A percentile compares a stretch with the other conserved stretches of the same genome.
These are phyloP conservation scores for Harringtonia aguacate DNA, from an alignment of 2,329 filamentous ascomycete genomes.

Conservation along the genomic window DNA sequence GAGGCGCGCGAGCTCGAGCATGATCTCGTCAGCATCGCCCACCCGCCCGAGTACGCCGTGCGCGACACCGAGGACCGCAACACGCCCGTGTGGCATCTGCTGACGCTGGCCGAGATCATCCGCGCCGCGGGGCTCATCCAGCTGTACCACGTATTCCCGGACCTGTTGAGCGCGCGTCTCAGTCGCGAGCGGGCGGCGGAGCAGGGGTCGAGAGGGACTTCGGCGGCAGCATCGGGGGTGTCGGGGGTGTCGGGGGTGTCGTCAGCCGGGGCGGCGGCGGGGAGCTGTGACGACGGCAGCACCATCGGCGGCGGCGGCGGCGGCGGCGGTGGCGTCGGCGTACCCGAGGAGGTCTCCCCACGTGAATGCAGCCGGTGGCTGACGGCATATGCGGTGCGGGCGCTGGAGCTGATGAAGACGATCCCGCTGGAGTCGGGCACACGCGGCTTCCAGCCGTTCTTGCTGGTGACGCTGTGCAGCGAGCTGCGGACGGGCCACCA, in stretches of 20 bases:
- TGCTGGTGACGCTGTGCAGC: conserved; percentile 37
- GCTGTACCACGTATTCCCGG: conserved; percentile 42
- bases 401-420: conserved; percentile 34
- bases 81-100: conserved; percentile 40
- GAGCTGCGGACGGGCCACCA: conserved; percentile 31
- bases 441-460: conserved; percentile 39
- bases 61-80: conserved; percentile 38
- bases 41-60: conserved; percentile 33
- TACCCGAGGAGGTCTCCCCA: not conserved
- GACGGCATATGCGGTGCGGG: conserved; percentile 38
- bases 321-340: conserved; percentile 9
- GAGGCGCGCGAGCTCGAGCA: conserved; percentile 31
- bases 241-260: not conserved
- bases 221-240: not conserved
- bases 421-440: conserved; percentile 41
- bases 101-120: conserved; percentile 41
- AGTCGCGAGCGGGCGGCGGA: conserved; percentile 14
- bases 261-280: too few species aligned
- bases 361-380: conserved; percentile 28
- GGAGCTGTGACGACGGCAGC: too few species aligned
- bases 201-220: not conserved
- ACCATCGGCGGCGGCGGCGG: conserved; percentile 10
- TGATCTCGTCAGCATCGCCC: conserved; percentile 31
- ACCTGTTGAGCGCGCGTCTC: conserved; percentile 33
- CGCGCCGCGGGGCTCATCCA: conserved; percentile 41